Conservation (phyloP, 192 early-diverging fungal genomes). For the Dispira simplex region DNA sequence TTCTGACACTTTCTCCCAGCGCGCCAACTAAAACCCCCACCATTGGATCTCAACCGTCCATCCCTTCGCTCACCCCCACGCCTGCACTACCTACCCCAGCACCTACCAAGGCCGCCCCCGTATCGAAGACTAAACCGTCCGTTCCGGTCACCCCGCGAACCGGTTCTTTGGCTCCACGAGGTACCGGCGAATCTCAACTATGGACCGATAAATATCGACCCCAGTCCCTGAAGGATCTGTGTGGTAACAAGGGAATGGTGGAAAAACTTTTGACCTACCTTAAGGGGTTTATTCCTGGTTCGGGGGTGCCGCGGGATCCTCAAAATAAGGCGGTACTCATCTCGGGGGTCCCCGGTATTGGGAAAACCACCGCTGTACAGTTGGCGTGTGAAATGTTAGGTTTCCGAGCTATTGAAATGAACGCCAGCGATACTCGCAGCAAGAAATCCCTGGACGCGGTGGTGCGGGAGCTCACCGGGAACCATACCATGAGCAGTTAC, state of each 20-base stretch:
- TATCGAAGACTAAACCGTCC: not conserved
- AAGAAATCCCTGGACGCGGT: slow-evolving; percentile 63
- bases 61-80: not conserved
- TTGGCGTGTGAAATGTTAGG: slow-evolving; percentile 67
- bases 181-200: slow-evolving; percentile 22
- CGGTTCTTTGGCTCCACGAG: not conserved
- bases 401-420: slow-evolving; percentile 82
- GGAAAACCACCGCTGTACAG: slow-evolving; percentile 93
- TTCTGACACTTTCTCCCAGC: slow-evolving; percentile 24
- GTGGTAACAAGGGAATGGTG: slow-evolving; percentile 69
- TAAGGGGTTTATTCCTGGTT: slow-evolving; percentile 3
- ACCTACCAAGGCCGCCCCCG: not conserved
- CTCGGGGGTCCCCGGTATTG: slow-evolving; percentile 93
- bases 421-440: slow-evolving; percentile 91
- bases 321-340: slow-evolving; percentile 49
- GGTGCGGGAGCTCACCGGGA: slow-evolving; percentile 34
- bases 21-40: not conserved
- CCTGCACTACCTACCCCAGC: not conserved
- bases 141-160: not conserved
- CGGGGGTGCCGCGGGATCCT: not conserved
- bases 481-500: slow-evolving; percentile 44
- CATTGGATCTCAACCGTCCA: not conserved
- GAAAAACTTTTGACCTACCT: slow-evolving; percentile 13
- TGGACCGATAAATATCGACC: slow-evolving; percentile 98
- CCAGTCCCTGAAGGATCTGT: slow-evolving; percentile 53